A percentile compares a stretch with the other conserved stretches of the same genome.
Conservation (phyloP, 495 filamentous ascomycete genomes). For the Parachaetomium inaequale region DNA sequence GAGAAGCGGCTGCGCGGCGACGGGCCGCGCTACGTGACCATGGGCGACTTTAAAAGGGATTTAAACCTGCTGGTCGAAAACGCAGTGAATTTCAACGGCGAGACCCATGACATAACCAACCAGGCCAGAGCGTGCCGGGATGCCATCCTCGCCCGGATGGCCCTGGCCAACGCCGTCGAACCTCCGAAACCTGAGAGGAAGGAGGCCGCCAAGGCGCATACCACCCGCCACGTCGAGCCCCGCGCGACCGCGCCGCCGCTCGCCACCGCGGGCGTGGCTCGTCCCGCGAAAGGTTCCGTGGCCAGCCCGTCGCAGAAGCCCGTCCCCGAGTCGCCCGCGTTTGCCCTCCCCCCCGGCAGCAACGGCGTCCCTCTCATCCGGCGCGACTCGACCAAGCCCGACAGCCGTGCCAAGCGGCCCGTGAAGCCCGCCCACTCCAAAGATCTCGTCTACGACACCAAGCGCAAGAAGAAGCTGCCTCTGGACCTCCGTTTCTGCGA, state of each 20-base stretch:
- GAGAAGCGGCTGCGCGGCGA: constrained; percentile 69
- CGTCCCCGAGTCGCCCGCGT: constrained; percentile 55
- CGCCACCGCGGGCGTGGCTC: constrained; percentile 40
- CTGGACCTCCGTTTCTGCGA: constrained; percentile 89
- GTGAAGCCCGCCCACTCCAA: constrained; percentile 87
- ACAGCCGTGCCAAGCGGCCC: constrained; percentile 80
- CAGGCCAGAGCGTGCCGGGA: constrained; percentile 59
- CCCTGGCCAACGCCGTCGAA: constrained; percentile 45
- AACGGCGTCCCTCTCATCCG: constrained; percentile 87
- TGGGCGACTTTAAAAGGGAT: constrained; percentile 66
- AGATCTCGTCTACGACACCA: constrained; percentile 77
- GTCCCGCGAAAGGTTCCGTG: constrained; percentile 28
- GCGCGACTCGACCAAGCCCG: constrained; percentile 74
- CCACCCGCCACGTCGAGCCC: constrained; percentile 46
- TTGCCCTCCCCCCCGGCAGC: constrained; percentile 67
- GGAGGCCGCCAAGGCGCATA: constrained; percentile 42
- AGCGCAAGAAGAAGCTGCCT: constrained; percentile 88
- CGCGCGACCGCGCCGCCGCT: constrained; percentile 41
- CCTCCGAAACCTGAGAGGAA: constrained; percentile 55
- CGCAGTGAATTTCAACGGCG: constrained; percentile 74
- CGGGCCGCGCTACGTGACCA: constrained; percentile 59
- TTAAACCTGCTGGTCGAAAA: constrained; percentile 74
- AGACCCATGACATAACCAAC: constrained; percentile 63
- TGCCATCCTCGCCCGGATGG: constrained; percentile 59
- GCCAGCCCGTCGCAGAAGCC: constrained; percentile 34